phyloP scores from a whole-genome alignment of 2,329 filamentous ascomycete species.

The Penicillium sp. region DNA sequence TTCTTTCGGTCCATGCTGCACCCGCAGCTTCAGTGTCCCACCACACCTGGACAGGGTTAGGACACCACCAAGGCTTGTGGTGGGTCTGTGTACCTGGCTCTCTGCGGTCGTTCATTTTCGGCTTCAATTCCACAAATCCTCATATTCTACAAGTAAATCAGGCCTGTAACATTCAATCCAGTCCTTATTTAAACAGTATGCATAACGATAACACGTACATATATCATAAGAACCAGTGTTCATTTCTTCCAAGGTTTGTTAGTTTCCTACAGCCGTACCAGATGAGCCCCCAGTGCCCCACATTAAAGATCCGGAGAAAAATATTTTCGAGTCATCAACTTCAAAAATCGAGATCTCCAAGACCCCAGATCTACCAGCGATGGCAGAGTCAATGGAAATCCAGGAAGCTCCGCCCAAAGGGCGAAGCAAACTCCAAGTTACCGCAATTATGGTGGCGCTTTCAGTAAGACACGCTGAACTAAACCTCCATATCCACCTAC shows the following conservation, averaged over 20 bases:
- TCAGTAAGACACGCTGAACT: slow-evolving; percentile 18
- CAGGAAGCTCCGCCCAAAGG: slow-evolving; percentile 8
- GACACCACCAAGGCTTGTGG: too few relatives aligned
- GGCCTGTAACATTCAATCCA: too few relatives aligned
- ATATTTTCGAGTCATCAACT: background rate
- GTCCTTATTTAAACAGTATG: background rate
- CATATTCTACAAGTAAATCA: too few relatives aligned
- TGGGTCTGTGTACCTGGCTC: too few relatives aligned
- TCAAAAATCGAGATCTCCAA: background rate
- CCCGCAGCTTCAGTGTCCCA: background rate
- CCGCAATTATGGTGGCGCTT: slow-evolving; percentile 28
- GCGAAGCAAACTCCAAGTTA: slow-evolving; percentile 23
- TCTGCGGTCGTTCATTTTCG: too few relatives aligned
- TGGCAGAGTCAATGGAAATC: slow-evolving; percentile 12
- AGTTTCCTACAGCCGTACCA: background rate
- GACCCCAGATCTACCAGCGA: background rate
- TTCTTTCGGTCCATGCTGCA: background rate
- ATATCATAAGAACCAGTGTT: background rate
- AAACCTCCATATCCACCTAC: background rate
- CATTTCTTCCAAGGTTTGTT: background rate
- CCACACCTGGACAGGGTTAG: too few relatives aligned
- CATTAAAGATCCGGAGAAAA: background rate
- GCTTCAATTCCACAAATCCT: too few relatives aligned
- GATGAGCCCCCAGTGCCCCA: background rate
- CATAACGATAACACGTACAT: background rate